These are phyloP conservation scores for Gillenia trifoliata DNA, from an alignment of 306 rosid genomes.

Conservation along the genomic window DNA sequence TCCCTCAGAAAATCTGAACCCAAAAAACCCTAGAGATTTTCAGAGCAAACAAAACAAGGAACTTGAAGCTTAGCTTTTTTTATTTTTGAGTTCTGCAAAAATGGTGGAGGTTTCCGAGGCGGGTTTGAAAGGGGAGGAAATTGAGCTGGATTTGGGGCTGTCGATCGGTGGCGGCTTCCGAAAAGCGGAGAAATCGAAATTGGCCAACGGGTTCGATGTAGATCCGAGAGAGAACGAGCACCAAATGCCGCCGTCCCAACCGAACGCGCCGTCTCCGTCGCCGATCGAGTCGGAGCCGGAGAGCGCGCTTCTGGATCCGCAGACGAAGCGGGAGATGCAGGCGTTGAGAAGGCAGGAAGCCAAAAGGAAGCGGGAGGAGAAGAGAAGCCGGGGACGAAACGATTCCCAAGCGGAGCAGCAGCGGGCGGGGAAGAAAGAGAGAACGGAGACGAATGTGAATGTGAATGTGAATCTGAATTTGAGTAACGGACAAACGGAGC, in stretches of 20 bases:
- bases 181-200: conserved; percentile 18
- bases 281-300: neutral
- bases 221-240: conserved; percentile 2
- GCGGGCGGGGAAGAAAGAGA: conserved; percentile 29
- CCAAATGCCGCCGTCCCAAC: neutral
- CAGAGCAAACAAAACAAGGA: neutral
- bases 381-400: conserved; percentile 18
- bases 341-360: conserved; percentile 38
- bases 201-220: neutral
- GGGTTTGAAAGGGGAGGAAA: conserved; percentile 28
- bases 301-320: conserved; percentile 9
- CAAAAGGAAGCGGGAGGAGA: conserved; percentile 40
- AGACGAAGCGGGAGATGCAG: conserved; percentile 33
- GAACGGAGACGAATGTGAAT: neutral
- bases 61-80: neutral
- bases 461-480: conserved; percentile 9
- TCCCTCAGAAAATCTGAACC: conserved; percentile 10
- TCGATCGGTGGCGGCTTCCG: conserved; percentile 54
- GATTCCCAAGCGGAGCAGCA: neutral
- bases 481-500: conserved; percentile 11
- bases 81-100: neutral
- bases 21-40: conserved; percentile 12
- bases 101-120: neutral
- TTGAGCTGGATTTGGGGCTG: conserved; percentile 62
- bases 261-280: neutral